Evolutionary conservation across 2,329 filamentous ascomycete genomes (phyloP).

Genomic region (Pseudofabraea citricarpa): DNA sequence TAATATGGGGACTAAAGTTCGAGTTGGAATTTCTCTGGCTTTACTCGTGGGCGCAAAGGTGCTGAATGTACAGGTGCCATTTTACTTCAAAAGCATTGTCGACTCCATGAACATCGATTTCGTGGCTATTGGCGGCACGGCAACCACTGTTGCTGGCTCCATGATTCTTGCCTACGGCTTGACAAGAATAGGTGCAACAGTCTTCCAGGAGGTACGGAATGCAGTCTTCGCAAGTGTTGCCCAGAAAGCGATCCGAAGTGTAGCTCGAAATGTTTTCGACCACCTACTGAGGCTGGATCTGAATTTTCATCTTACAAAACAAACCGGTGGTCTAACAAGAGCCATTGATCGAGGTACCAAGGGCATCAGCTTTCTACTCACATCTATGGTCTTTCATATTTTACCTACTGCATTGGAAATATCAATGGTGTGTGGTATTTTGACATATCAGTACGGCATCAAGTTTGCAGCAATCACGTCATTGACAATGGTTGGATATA

Average conservation of each 20-base stretch:
- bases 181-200: conserved; percentile 79
- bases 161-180: conserved; percentile 92
- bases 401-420: conserved; percentile 93
- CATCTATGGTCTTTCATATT: conserved; percentile 98
- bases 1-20: conserved; percentile 73
- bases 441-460: conserved; percentile 92
- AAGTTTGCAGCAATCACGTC: conserved; percentile 90
- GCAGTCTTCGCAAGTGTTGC: conserved; percentile 96
- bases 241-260: conserved; percentile 89
- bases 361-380: conserved; percentile 94
- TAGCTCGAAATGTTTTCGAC: conserved; percentile 88
- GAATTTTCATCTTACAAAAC: conserved; percentile 88
- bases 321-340: conserved; percentile 89
- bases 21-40: conserved; percentile 79
- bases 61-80: conserved; percentile 95
- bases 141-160: conserved; percentile 80
- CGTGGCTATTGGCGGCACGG: conserved; percentile 78
- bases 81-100: conserved; percentile 98
- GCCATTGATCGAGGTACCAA: conserved; percentile 97
- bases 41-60: conserved; percentile 88
- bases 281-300: conserved; percentile 86
- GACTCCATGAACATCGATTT: conserved; percentile 98
- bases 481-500: conserved; percentile 87
- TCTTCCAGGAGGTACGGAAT: conserved; percentile 92
- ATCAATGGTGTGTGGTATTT: conserved; percentile 87